Base-by-base conservation (phyloP, 2,329 filamentous ascomycete species). In the Zasmidium citrigriseum region DNA sequence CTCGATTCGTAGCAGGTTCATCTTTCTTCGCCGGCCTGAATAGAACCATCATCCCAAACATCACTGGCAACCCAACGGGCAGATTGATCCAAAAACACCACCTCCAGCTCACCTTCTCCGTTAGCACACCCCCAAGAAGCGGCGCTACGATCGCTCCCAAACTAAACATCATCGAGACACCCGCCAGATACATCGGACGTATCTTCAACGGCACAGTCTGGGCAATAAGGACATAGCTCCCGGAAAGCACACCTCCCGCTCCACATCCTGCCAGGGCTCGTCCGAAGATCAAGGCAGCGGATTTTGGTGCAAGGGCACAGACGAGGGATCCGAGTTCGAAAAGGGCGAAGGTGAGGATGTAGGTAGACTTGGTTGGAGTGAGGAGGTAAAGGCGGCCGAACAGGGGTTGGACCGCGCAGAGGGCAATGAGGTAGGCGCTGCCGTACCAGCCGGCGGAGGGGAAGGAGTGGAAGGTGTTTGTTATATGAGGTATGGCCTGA, bases 11-110 rank as follows among this genome's bases (percentile, higher is more conserved):
- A 18, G 9, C 49, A 3, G 5, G 10, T 10, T 20, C 10, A 5
- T 23, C 2, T 14, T 18, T n/a, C 20, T 14, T 11, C 12, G 53
- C 18, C 14, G 46, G n/a, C 4, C 29, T 2, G 22, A 22, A 49
- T 22, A 55, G 34, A 12, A 55, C 4, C 4, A 18, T 27, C 29
- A 50, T 16, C 12, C n/a, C 25, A 4, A n/a, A 23, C 24, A 50
- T 10, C 1, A 47, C 53, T 4, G 46, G 29, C 10, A 21, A 34
- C 21, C 52, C 52, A 27, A 54, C 23, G n/a, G 38, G 52, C 23
- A 54, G 22, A 10, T 54, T 54, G 2, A 54, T 25, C 22, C 41
- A 54, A 45, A 54, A 54, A n/a, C 38, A 46, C 38, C 52, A 54
- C 38, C 52, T 23, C 52, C 52, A 54, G 12, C 45, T 23, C 20